A percentile compares a stretch with the other conserved stretches of the same genome.
Evolutionary conservation across 768 basidiomycete genomes (phyloP).

Genomic region (Peribolospora baueri): DNA sequence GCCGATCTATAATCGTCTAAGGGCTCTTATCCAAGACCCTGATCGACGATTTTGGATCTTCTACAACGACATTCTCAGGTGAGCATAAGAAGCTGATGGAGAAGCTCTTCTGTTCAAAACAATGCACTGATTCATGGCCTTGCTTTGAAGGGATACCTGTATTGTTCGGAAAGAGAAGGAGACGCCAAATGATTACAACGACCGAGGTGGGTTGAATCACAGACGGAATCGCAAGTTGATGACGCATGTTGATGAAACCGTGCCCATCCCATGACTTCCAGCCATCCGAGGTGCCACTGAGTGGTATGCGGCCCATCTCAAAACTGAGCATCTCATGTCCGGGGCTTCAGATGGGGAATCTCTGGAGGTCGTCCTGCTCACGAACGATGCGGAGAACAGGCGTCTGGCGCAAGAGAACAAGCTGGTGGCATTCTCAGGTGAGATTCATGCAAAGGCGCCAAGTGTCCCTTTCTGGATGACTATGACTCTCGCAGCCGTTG

Average conservation of each 20-base stretch:
- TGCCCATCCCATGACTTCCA: conserved; percentile 15
- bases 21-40: conserved; percentile 56
- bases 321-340: conserved; percentile 16
- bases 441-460: conserved; percentile 1
- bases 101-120: conserved; percentile 57
- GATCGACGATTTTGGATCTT: conserved; percentile 21
- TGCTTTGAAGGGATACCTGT: conserved; percentile 28
- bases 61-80: conserved; percentile 25
- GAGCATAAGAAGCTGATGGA: conserved; percentile 28
- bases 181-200: conserved; percentile 80
- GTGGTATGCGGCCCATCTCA: conserved; percentile 65
- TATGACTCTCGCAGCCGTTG: conserved; percentile 1
- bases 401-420: conserved; percentile 44
- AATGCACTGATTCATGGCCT: conserved; percentile 22
- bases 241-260: background rate
- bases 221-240: background rate
- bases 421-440: conserved; percentile 40
- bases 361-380: conserved; percentile 41
- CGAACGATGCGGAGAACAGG: conserved; percentile 69
- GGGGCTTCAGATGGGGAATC: conserved; percentile 18
- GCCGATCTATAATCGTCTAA: conserved; percentile 77
- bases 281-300: conserved; percentile 67
- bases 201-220: conserved; percentile 38
- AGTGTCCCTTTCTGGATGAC: background rate
- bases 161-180: conserved; percentile 45